Evolutionary conservation across 2,329 filamentous ascomycete species (phyloP).

Genomic region (Chlorencoelia australis): DNA sequence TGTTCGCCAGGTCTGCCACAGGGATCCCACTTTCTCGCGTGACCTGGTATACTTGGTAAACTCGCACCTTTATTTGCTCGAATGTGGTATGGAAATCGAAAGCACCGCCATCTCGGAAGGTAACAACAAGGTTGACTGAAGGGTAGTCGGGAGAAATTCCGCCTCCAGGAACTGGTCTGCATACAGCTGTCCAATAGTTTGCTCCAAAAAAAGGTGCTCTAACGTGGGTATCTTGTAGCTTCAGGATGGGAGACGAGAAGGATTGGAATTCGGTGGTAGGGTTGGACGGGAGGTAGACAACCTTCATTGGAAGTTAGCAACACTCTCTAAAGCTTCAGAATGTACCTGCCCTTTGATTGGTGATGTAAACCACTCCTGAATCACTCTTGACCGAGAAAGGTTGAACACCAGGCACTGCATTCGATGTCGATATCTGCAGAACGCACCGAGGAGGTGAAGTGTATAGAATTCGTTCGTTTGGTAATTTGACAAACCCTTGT

Average conservation of each 20-base stretch:
- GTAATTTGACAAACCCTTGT: conserved; percentile 70
- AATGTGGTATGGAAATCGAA: conserved; percentile 81
- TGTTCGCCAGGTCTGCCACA: conserved; percentile 45
- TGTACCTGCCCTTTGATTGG: conserved; percentile 67
- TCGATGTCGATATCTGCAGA: conserved; percentile 56
- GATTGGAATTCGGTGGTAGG: conserved; percentile 62
- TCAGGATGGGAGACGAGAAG: conserved; percentile 80
- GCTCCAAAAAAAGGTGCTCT: conserved; percentile 86
- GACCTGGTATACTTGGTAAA: conserved; percentile 71
- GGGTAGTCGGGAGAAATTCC: conserved; percentile 67
- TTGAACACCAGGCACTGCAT: conserved; percentile 51
- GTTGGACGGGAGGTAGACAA: conserved; percentile 76
- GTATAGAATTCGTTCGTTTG: conserved; percentile 72
- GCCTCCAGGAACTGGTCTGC: conserved; percentile 73
- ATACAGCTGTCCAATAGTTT: conserved; percentile 76
- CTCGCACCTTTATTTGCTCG: conserved; percentile 72
- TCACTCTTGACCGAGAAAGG: conserved; percentile 63
- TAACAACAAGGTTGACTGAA: conserved; percentile 71
- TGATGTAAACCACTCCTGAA: conserved; percentile 68
- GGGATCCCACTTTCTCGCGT: conserved; percentile 54
- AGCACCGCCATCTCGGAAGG: conserved; percentile 91
- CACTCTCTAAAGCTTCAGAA: conserved; percentile 11
- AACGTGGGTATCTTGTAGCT: conserved; percentile 77
- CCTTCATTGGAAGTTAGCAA: conserved; percentile 36
- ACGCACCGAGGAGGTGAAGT: conserved; percentile 71